A percentile compares a stretch with the other conserved stretches of the same genome.
Conservation (phyloP, 2,329 filamentous ascomycete species). For the Neocatenulostroma microsporum region DNA sequence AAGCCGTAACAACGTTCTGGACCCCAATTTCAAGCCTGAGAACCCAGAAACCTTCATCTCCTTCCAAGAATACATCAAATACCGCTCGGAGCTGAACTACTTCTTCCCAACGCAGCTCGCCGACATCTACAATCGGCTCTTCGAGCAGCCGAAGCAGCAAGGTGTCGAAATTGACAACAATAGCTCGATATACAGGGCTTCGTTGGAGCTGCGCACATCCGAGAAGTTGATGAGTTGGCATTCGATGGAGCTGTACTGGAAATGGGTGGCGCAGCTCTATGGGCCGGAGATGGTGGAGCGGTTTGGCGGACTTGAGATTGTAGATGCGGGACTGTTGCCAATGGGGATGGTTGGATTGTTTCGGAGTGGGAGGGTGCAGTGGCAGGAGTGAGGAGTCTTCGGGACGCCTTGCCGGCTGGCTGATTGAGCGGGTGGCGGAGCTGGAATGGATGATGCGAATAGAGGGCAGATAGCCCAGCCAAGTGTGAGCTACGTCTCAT, state of each 20-base stretch:
- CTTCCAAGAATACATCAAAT: slow-evolving; percentile 2
- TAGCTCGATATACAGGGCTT: not conserved
- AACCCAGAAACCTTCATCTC: slow-evolving; percentile 2
- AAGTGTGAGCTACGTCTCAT: no score
- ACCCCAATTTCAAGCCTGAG: not conserved
- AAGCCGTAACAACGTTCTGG: not conserved
- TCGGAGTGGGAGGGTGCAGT: slow-evolving; percentile 3
- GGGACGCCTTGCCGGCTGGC: no score
- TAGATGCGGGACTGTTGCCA: slow-evolving; percentile 3
- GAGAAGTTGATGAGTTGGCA: not conserved
- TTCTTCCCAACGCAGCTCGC: not conserved
- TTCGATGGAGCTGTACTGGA: slow-evolving; percentile 3
- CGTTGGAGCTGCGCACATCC: not conserved
- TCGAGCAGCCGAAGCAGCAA: slow-evolving; percentile 1
- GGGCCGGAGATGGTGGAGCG: slow-evolving; percentile 4
- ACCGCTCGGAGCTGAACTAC: slow-evolving; percentile 3
- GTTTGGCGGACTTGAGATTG: slow-evolving; percentile 4
- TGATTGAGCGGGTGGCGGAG: no score
- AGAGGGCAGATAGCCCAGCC: no score
- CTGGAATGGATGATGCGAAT: no score
- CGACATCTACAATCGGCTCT: not conserved
- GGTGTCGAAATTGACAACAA: not conserved
- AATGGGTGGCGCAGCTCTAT: slow-evolving; percentile 3
- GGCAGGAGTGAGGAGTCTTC: slow-evolving; percentile 1
- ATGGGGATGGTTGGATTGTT: slow-evolving; percentile 3